A percentile compares a stretch with the other conserved stretches of the same genome.
phyloP scores from a whole-genome alignment of 2,329 filamentous ascomycete species.

The Colletotrichum theobromicola region DNA sequence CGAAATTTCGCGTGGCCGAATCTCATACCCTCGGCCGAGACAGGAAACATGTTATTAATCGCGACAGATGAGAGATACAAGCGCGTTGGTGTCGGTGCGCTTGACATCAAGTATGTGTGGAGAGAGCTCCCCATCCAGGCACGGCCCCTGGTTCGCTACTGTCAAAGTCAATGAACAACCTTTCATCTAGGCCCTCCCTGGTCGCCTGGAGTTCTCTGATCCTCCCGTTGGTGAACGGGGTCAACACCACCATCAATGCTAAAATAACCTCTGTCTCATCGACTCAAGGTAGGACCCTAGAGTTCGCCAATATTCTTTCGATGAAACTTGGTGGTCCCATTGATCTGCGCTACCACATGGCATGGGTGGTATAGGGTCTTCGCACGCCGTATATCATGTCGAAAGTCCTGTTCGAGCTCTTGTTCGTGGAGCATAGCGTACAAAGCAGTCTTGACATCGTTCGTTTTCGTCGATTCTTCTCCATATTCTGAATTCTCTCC shows the following conservation, averaged over 20 bases:
- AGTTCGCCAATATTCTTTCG: neutral
- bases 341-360: neutral
- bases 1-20: neutral
- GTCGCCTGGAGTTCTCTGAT: neutral
- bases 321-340: neutral
- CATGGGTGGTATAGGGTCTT: neutral
- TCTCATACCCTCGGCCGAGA: neutral
- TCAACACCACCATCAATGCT: conserved; percentile 10
- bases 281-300: neutral
- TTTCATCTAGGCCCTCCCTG: neutral
- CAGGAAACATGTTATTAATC: neutral
- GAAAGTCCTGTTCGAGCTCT: neutral
- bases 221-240: neutral
- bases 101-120: neutral
- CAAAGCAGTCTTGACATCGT: neutral
- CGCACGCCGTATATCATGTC: conserved; percentile 9
- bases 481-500: too few species aligned
- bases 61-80: neutral
- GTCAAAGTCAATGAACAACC: neutral
- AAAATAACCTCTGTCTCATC: conserved; percentile 19
- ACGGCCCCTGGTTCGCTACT: neutral
- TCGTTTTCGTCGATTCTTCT: neutral
- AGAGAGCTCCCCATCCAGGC: neutral
- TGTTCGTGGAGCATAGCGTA: neutral
- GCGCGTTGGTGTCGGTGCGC: neutral